Evolutionary conservation across 257 asterid genomes (phyloP).

Genomic region (Datura wrightii): DNA sequence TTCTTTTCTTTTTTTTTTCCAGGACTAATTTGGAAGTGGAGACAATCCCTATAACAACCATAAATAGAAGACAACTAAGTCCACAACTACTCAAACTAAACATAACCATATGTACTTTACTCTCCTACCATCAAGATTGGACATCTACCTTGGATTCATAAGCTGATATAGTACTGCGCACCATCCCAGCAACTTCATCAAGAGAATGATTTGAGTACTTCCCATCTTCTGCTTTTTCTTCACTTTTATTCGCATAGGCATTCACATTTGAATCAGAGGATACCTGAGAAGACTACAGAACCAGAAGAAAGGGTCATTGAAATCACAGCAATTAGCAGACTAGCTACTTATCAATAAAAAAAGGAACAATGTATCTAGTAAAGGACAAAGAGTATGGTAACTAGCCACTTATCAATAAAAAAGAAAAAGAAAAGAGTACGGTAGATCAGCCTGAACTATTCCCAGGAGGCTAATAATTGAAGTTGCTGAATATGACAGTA

Average conservation of each 20-base stretch:
- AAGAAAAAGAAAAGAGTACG: background rate
- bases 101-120: background rate
- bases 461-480: background rate
- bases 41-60: background rate
- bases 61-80: conserved; percentile 23
- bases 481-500: background rate
- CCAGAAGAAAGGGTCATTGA: conserved; percentile 23
- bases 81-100: conserved; percentile 20
- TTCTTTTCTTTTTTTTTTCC: background rate
- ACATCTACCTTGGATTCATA: conserved; percentile 83
- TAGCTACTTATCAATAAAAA: background rate
- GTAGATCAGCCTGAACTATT: conserved; percentile 4
- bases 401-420: background rate
- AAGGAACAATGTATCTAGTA: background rate
- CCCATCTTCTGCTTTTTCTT: conserved; percentile 68
- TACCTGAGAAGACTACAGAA: conserved; percentile 77
- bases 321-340: background rate
- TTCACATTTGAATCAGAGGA: conserved; percentile 72
- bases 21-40: background rate
- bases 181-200: conserved; percentile 91
- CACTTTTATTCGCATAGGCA: conserved; percentile 55
- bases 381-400: background rate
- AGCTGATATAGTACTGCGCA: conserved; percentile 77
- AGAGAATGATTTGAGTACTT: conserved; percentile 65
- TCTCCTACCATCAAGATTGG: conserved; percentile 20